These are phyloP conservation scores for Dryas alaskensis DNA, from an alignment of 306 rosid genomes.

Conservation along the genomic window DNA sequence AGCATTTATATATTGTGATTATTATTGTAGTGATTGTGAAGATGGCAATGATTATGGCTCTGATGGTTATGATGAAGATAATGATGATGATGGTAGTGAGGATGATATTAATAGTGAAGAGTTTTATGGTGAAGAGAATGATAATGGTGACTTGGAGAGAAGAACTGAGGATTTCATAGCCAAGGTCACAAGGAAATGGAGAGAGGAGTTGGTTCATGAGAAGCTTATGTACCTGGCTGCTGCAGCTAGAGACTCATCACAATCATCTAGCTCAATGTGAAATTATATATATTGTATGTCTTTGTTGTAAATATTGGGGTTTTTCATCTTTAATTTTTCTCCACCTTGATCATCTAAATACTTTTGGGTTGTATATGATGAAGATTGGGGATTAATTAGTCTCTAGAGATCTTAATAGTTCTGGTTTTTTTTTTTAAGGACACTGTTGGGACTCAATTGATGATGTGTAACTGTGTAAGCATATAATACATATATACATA, in stretches of 20 bases:
- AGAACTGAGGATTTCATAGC: conserved; percentile 40
- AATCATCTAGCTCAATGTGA: conserved; percentile 11
- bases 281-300: background rate
- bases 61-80: conserved; percentile 38
- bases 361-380: background rate
- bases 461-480: background rate
- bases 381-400: background rate
- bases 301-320: background rate
- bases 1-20: background rate
- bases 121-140: conserved; percentile 15
- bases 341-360: background rate
- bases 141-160: conserved; percentile 23
- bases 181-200: conserved; percentile 28
- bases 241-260: background rate
- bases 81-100: conserved; percentile 14
- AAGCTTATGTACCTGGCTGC: conserved; percentile 5
- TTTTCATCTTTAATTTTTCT: background rate
- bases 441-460: conserved; percentile 10
- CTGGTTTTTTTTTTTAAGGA: background rate
- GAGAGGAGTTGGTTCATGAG: conserved; percentile 30
- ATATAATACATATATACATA: background rate
- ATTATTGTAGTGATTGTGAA: conserved; percentile 5
- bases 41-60: background rate
- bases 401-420: conserved; percentile 9
- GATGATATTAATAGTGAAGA: conserved; percentile 6